A percentile compares a stretch with the other conserved stretches of the same genome.
Conservation (phyloP, 345 rosid genomes). For the Camelina neglecta region DNA sequence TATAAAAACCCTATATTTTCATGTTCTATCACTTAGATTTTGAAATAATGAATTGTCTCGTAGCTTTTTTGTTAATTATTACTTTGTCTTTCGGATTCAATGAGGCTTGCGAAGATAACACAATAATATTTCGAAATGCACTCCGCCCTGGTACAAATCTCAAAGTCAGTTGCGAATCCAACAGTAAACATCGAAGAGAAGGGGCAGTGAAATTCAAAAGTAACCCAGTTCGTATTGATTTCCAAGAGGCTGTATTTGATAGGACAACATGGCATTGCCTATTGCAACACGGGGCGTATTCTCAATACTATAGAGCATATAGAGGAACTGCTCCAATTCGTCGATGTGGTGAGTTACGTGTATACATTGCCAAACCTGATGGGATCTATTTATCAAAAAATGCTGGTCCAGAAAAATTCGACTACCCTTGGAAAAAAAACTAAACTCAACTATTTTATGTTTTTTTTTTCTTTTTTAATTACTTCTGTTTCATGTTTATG, state of each 20-base stretch:
- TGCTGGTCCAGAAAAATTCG: not conserved
- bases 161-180: constrained; percentile 6
- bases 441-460: too few relatives aligned
- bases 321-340: not conserved
- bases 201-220: not conserved
- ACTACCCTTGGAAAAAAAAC: constrained; percentile 10
- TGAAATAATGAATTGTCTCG: not conserved
- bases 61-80: constrained; percentile 2
- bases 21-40: not conserved
- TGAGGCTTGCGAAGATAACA: constrained; percentile 10
- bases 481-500: too few relatives aligned
- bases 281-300: not conserved
- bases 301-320: not conserved
- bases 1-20: not conserved
- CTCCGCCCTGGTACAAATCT: constrained; percentile 9
- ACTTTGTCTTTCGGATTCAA: not conserved
- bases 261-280: constrained; percentile 1
- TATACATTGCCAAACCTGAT: constrained; percentile 1
- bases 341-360: constrained; percentile 11
- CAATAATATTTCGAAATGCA: not conserved
- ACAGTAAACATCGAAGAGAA: not conserved
- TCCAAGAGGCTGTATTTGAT: not conserved
- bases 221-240: not conserved
- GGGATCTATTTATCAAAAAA: constrained; percentile 11
- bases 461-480: too few relatives aligned